phyloP scores from a whole-genome alignment of 139 green algal genomes.

The Limnomonas spitsbergensis region DNA sequence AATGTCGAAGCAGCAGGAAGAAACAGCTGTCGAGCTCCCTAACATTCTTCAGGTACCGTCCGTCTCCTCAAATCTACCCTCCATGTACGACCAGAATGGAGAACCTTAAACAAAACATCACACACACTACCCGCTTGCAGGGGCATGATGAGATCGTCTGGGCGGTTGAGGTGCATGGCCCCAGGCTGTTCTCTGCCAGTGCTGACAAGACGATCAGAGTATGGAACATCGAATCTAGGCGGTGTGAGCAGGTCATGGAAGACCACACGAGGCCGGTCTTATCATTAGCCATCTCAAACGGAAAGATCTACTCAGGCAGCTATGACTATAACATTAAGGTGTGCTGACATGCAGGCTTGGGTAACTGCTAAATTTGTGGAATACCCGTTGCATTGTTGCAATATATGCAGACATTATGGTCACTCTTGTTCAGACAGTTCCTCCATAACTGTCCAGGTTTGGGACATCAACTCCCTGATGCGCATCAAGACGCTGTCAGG shows the following conservation, averaged over 20 bases:
- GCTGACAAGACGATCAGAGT: constrained; percentile 90
- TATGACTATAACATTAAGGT: constrained; percentile 92
- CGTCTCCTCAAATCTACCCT: no score
- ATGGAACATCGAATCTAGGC: constrained; percentile 74
- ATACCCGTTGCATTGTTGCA: neutral
- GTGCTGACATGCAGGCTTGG: neutral
- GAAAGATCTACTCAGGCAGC: constrained; percentile 76
- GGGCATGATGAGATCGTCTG: constrained; percentile 95
- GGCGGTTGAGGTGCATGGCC: constrained; percentile 77
- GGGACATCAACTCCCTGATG: constrained; percentile 71
- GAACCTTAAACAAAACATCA: neutral
- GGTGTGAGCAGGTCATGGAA: constrained; percentile 79
- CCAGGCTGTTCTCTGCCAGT: constrained; percentile 77
- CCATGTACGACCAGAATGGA: neutral
- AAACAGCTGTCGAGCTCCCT: constrained; percentile 51
- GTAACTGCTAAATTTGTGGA: no score
- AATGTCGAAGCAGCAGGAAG: neutral
- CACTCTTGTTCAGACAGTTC: no score
- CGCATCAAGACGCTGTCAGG: constrained; percentile 74
- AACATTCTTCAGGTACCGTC: constrained; percentile 77
- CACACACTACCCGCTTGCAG: constrained; percentile 29
- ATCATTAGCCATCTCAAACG: constrained; percentile 74
- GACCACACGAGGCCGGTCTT: constrained; percentile 88
- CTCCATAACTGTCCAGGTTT: no score
- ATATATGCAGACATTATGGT: neutral